phyloP scores from a whole-genome alignment of 176 grass and related monocot genomes.

The maize (Zea mays) region Zm-B73-REFERENCE-NAM-5.0 NC_050104.1:134535001-134535500 shows the following conservation, averaged over 20 bases:
- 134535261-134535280: constrained; percentile 98
- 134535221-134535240: constrained; percentile 97
- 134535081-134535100: constrained; percentile 99
- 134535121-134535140: constrained; percentile 93
- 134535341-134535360: constrained; percentile 99
- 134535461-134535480: constrained; percentile 99
- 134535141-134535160: constrained; percentile 15
- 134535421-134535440: constrained; percentile 95
- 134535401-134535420: constrained; percentile 74
- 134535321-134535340: constrained; percentile 91
- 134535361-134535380: constrained; percentile 99
- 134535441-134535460: constrained; percentile 95
- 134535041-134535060: constrained; percentile 98
- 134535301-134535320: constrained; percentile 95
- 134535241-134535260: constrained; percentile 97
- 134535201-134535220: constrained; percentile 29
- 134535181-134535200: constrained; percentile 19
- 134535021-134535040: constrained; percentile 98
- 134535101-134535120: constrained; percentile 99
- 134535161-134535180: not conserved
- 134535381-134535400: constrained; percentile 95
- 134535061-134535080: constrained; percentile 99
- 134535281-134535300: constrained; percentile 98
- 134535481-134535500: constrained; percentile 34
- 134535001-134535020: constrained; percentile 51